A percentile compares a stretch with the other conserved stretches of the same genome.
Conservation (phyloP, 1,139 yeast genomes). For the Scheffersomyces illinoinensis region DNA sequence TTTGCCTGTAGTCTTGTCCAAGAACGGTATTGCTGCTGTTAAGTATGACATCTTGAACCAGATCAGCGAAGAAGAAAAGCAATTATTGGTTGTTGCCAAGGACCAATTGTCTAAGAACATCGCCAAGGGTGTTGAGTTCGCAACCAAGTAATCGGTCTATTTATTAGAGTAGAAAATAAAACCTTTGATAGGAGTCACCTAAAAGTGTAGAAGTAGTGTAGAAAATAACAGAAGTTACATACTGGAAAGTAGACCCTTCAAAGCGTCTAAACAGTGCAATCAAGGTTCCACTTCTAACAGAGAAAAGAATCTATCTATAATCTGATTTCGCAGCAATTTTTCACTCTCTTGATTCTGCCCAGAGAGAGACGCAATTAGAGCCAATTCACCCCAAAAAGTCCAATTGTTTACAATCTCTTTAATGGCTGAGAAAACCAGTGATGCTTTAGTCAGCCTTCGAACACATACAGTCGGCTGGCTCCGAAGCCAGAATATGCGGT, state of each 20-base stretch:
- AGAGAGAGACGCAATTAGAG: too few species aligned
- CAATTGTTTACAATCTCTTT: neutral
- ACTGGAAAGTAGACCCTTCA: neutral
- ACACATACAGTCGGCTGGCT: neutral
- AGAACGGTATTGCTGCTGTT: constrained; percentile 79
- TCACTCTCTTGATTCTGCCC: neutral
- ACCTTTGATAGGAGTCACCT: neutral
- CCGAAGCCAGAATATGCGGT: neutral
- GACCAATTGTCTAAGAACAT: constrained; percentile 76
- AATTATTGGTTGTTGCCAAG: constrained; percentile 75
- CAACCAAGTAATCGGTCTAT: constrained; percentile 15
- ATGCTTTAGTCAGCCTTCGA: neutral
- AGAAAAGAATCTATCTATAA: too few species aligned
- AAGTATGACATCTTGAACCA: constrained; percentile 52
- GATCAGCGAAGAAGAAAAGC: constrained; percentile 62
- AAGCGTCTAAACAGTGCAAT: too few species aligned
- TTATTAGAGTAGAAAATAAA: constrained; percentile 1
- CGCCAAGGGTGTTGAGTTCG: constrained; percentile 19
- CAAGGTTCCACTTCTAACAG: too few species aligned
- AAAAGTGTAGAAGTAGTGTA: neutral
- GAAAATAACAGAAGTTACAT: neutral
- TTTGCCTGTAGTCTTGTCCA: constrained; percentile 85
- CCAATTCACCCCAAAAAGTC: neutral
- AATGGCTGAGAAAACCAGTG: neutral
- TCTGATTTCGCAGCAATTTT: neutral